These are phyloP conservation scores for Cyberlindnera misumaiensis DNA, from an alignment of 805 yeast genomes.

Conservation along the genomic window DNA sequence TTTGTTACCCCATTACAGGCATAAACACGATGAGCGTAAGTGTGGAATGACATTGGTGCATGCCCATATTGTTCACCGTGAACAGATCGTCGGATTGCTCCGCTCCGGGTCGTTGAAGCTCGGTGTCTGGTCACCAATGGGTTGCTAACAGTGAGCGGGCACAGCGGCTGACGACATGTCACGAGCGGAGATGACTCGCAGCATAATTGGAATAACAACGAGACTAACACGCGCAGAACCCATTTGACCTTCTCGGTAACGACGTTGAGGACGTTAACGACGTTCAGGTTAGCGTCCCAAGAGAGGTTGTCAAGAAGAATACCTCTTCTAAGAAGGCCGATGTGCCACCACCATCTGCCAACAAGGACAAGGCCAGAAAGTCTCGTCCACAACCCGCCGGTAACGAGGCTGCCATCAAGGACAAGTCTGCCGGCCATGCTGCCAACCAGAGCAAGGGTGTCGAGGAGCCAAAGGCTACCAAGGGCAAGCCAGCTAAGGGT, in stretches of 20 bases:
- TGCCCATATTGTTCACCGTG: too few species aligned
- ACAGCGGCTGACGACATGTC: too few species aligned
- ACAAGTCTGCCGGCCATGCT: slow-evolving; percentile 62
- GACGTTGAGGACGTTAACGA: slow-evolving; percentile 74
- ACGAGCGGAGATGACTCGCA: too few species aligned
- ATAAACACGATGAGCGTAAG: slow-evolving; percentile 18
- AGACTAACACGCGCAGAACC: slow-evolving; percentile 44
- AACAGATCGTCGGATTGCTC: not conserved
- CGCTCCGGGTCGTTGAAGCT: not conserved
- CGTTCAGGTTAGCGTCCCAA: slow-evolving; percentile 46
- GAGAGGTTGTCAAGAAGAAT: slow-evolving; percentile 73
- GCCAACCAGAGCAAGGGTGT: slow-evolving; percentile 43
- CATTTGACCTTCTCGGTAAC: slow-evolving; percentile 77
- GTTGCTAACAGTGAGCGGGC: too few species aligned
- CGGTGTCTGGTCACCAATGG: too few species aligned
- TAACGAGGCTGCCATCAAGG: slow-evolving; percentile 82
- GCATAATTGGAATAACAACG: too few species aligned
- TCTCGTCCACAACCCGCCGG: slow-evolving; percentile 66
- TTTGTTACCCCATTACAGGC: not conserved
- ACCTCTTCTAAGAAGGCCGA: slow-evolving; percentile 86
- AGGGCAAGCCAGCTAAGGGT: slow-evolving; percentile 37
- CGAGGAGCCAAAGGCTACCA: slow-evolving; percentile 51
- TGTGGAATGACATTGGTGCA: not conserved
- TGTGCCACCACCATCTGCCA: slow-evolving; percentile 74
- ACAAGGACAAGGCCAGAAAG: slow-evolving; percentile 73